Evolutionary conservation across 768 basidiomycete genomes (phyloP), one percentile per base, ranked within the genome.

Genomic region (Porphyrellus cyaneotinctus): DNA sequence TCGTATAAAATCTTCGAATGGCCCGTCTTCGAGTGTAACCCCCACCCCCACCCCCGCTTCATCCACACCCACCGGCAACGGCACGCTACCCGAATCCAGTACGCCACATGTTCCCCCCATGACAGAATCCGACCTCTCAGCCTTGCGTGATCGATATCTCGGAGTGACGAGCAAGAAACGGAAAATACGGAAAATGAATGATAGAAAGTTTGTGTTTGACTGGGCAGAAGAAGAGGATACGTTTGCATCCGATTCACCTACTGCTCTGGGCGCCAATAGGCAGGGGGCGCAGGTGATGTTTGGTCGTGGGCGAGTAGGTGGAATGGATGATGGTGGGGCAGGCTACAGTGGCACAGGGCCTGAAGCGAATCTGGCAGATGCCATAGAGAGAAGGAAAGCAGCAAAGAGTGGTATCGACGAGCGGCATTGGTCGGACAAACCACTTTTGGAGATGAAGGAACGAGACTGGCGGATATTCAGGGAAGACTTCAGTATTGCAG

Each of bases 401-500:
- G 82, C 82, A 53, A 89, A 89, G 72, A 75, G 80, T 43, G 90
- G 89, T 5, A 75, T 90, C 49, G 95, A 97, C 67, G 97, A 97
- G 68, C 78, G 95, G 53, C 97, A 99, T 74, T 99, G 97, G 97
- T 88, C 91, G 0, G 95, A 98, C 15, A 99, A 99, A 70, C 81
- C 86, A 2, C 74, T 98, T 37, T 68, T 78, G 4, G 94, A 97
- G 72, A 97, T 99, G 68, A 92, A 88, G 66, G 97, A 98, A 64
- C 79, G 97, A 43, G 97, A 99, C 68, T 99, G 97, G 97, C 84
- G 97, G 62, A 99, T 99, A 67, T 98, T 99, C 75, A 77, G 95
- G 56, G 97, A 98, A 71, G 97, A 99, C 71, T 99, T 95, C 74
- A 95, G 87, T 64, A 99, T 99, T 53, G 84, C 91, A 52, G 87